Evolutionary conservation across 495 filamentous ascomycete genomes (phyloP), one percentile per base, ranked within the genome.

Genomic region (Talaromyces ruber): DNA sequence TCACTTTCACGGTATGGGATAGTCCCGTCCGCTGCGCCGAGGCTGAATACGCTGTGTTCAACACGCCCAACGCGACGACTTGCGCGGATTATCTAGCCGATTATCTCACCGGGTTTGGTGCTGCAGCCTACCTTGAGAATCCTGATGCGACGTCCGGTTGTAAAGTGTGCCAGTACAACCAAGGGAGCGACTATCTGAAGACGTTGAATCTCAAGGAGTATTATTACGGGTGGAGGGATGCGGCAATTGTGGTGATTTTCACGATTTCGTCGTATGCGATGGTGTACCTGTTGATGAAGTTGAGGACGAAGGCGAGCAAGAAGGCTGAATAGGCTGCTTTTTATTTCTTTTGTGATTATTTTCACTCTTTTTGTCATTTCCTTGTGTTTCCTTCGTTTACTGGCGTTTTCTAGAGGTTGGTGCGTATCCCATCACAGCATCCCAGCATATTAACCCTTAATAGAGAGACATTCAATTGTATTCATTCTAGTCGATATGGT

Each of bases 21-120:
- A 79, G 79, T 1, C 32, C 73, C 0, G 79, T 89, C 2, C 47
- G 70, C 2, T 92, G 88, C 76, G 74, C 82, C 39, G 62, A 71
- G 2, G 78, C 76, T 61, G 88, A 92, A 69, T 79, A 77, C 37
- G 71, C 84, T 26, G 63, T 74, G 9, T 85, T 92, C 68, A 64
- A 75, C n/a, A 81, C 87, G 0, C 79, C 79, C 6, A 65, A 67
- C 32, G 76, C 74, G 59, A 62, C 69, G 22, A 82, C 77, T 4
- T 92, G 88, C 68, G 70, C 37, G n/a, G 62, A 82, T 24, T 93
- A 90, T 70, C 66, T 90, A 59, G 57, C 60, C 2, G 21, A 67
- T 0, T 89, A 83, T 64, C 79, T 82, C 30, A 37, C 66, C 3
- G 65, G 64, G 1, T 71, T 73, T 0, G 83, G 83, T 4, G 81